Conservation (phyloP, 257 asterid species). For the Solanum stenotomum region DNA sequence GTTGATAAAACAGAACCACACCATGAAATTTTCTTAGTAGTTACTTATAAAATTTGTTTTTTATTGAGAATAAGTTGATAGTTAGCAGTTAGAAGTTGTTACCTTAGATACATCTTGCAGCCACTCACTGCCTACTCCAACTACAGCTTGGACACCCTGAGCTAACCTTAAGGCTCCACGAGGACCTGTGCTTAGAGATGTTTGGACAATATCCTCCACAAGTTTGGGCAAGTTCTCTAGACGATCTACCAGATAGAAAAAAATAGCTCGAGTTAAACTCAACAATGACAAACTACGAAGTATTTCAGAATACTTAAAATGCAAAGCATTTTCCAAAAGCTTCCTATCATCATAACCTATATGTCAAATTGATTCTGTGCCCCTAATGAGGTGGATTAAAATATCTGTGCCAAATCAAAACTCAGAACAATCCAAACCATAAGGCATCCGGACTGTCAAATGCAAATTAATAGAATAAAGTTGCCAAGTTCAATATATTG, state of each 20-base stretch:
- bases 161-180: conserved; percentile 91
- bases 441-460: background rate
- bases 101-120: conserved; percentile 86
- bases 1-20: background rate
- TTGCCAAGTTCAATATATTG: background rate
- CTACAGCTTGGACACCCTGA: conserved; percentile 94
- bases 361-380: background rate
- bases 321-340: background rate
- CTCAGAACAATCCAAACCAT: background rate
- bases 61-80: background rate
- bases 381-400: background rate
- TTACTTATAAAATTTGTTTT: background rate
- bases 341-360: background rate
- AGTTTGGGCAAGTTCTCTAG: conserved; percentile 77
- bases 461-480: background rate
- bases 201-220: conserved; percentile 84
- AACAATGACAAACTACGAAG: background rate
- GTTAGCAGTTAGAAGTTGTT: background rate
- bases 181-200: conserved; percentile 94
- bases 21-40: background rate
- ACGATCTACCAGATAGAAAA: conserved; percentile 41
- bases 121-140: conserved; percentile 98
- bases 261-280: background rate
- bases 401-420: background rate
- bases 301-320: background rate